phyloP scores from a whole-genome alignment of 2,329 filamentous ascomycete species.

The Cercospora nicotianae region DNA sequence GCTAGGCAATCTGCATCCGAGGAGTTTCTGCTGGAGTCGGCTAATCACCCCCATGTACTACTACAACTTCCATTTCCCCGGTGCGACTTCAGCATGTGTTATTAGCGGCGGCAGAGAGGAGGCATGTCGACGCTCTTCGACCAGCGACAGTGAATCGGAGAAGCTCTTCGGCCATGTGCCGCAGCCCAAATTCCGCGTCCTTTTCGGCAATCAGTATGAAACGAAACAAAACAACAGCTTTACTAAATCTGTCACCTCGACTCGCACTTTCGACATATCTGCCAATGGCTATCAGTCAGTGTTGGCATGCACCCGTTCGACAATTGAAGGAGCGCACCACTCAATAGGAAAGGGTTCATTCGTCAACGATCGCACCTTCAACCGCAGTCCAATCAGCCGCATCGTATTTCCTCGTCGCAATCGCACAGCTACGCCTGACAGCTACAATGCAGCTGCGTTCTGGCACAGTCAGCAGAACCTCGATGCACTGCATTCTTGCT shows the following conservation, averaged over 20 bases:
- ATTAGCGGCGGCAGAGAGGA: slow-evolving; percentile 33
- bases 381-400: slow-evolving; percentile 15
- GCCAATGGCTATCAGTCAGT: slow-evolving; percentile 10
- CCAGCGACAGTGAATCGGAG: slow-evolving; percentile 23
- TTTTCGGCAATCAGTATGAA: slow-evolving; percentile 32
- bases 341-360: slow-evolving; percentile 10
- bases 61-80: slow-evolving; percentile 34
- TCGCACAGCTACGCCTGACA: slow-evolving; percentile 3
- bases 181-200: slow-evolving; percentile 22
- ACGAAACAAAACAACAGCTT: slow-evolving; percentile 34
- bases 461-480: slow-evolving; percentile 3
- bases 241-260: slow-evolving; percentile 26
- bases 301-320: slow-evolving; percentile 9
- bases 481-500: slow-evolving; percentile 9
- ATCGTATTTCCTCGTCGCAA: slow-evolving; percentile 2
- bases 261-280: slow-evolving; percentile 26
- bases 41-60: slow-evolving; percentile 31
- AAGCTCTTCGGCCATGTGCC: slow-evolving; percentile 26
- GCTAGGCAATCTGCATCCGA: slow-evolving; percentile 30
- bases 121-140: slow-evolving; percentile 25
- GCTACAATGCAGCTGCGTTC: background rate
- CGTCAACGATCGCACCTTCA: slow-evolving; percentile 15
- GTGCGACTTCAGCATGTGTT: slow-evolving; percentile 40
- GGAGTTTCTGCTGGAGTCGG: slow-evolving; percentile 32
- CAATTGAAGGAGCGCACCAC: slow-evolving; percentile 11